Conservation (phyloP, 2,329 filamentous ascomycete species). For the Setomelanomma holmii region DNA sequence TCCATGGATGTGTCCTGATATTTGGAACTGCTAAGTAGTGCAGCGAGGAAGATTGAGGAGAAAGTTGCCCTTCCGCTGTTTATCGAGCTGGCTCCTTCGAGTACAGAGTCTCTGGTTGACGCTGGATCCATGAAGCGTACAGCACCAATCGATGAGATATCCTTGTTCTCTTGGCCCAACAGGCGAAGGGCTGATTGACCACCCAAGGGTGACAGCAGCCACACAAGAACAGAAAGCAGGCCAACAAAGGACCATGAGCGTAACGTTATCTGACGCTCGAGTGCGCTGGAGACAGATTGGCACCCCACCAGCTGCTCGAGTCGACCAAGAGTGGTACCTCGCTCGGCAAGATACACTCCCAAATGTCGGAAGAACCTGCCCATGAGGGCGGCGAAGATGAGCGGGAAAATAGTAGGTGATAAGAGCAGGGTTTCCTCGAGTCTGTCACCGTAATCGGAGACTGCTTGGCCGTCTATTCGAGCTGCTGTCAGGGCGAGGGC, state of each 20-base stretch:
- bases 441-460: conserved; percentile 18
- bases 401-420: conserved; percentile 38
- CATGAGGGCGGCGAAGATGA: conserved; percentile 41
- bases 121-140: conserved; percentile 28
- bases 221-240: conserved; percentile 28
- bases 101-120: conserved; percentile 11
- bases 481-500: conserved; percentile 34
- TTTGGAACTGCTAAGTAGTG: conserved; percentile 32
- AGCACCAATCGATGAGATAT: conserved; percentile 15
- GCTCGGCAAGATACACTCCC: conserved; percentile 35
- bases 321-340: conserved; percentile 38
- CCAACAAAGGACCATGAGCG: conserved; percentile 34
- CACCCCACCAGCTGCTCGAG: conserved; percentile 39
- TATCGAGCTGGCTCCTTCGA: conserved; percentile 16
- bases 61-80: conserved; percentile 27
- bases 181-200: conserved; percentile 40
- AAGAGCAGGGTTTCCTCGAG: conserved; percentile 27
- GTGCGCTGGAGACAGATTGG: conserved; percentile 37
- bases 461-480: conserved; percentile 24
- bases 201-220: conserved; percentile 39
- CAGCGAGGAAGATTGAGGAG: conserved; percentile 28
- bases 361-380: conserved; percentile 35
- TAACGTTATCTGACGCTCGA: conserved; percentile 38
- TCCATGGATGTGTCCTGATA: conserved; percentile 32
- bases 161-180: conserved; percentile 18